Conservation (phyloP, 495 filamentous ascomycete genomes). For the Xanthoparmelia taractica region DNA sequence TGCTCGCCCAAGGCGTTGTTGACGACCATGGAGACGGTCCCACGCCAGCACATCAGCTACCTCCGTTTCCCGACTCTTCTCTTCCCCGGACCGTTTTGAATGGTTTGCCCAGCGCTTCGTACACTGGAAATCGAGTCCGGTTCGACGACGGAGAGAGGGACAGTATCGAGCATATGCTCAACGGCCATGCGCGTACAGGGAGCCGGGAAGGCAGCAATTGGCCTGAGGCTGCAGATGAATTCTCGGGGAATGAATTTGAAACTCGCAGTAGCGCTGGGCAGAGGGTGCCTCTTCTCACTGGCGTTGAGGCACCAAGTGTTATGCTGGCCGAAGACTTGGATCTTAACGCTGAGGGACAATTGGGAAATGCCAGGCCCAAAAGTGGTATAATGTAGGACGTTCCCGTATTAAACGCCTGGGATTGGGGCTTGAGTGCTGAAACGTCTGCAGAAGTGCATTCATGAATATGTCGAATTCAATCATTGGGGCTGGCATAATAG, state of each 20-base stretch:
- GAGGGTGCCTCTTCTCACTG: conserved; percentile 68
- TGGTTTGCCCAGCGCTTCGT: conserved; percentile 53
- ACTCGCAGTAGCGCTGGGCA: conserved; percentile 36
- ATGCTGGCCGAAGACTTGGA: conserved; percentile 51
- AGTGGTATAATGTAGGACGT: conserved; percentile 45
- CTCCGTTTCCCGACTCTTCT: conserved; percentile 35
- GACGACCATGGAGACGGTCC: background rate
- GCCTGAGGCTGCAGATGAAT: conserved; percentile 53
- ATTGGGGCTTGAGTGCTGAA: background rate
- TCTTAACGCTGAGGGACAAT: conserved; percentile 51
- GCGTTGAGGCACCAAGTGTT: conserved; percentile 83
- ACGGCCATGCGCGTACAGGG: conserved; percentile 27
- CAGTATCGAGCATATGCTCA: conserved; percentile 34
- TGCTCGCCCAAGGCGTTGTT: conserved; percentile 5
- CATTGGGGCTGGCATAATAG: conserved; percentile 96
- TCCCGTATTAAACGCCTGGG: no score
- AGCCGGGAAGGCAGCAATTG: conserved; percentile 37
- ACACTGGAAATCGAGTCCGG: conserved; percentile 78
- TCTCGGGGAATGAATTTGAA: conserved; percentile 26
- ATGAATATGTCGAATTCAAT: conserved; percentile 99
- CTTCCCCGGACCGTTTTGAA: conserved; percentile 37
- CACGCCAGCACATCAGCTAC: conserved; percentile 10
- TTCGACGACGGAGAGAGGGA: conserved; percentile 62
- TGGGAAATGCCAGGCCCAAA: conserved; percentile 55
- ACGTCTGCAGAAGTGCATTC: conserved; percentile 50